phyloP scores from a whole-genome alignment of 495 filamentous ascomycete species.

The Neurospora intermedia region DNA sequence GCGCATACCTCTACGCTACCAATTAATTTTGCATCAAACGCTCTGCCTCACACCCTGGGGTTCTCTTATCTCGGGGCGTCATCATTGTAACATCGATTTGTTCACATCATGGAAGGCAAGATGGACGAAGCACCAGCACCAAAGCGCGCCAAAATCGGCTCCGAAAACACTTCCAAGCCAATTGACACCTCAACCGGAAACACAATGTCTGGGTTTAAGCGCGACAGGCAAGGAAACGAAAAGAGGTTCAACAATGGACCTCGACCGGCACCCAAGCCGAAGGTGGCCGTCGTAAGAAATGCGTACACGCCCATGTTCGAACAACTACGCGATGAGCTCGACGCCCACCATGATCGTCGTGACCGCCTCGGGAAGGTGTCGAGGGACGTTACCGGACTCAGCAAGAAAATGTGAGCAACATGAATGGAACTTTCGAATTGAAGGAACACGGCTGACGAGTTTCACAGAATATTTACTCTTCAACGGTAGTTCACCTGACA shows the following conservation, averaged over 20 bases:
- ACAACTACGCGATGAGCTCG: conserved; percentile 73
- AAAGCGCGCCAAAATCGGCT: not conserved
- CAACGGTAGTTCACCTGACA: conserved; percentile 53
- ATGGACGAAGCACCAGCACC: not conserved
- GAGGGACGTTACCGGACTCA: conserved; percentile 81
- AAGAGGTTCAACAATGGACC: conserved; percentile 21
- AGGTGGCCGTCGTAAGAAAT: conserved; percentile 21
- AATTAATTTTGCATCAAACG: not conserved
- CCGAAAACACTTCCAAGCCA: not conserved
- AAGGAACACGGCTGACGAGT: conserved; percentile 2
- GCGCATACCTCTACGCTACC: not conserved
- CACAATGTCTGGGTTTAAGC: conserved; percentile 41
- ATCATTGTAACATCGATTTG: conserved; percentile 1
- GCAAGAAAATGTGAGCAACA: conserved; percentile 85
- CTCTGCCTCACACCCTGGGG: conserved; percentile 5
- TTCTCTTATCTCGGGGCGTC: conserved; percentile 4
- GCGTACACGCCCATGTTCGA: conserved; percentile 71
- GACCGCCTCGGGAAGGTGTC: conserved; percentile 82
- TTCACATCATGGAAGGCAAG: not conserved
- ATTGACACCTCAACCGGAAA: not conserved
- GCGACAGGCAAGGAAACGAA: conserved; percentile 49
- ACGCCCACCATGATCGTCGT: conserved; percentile 87
- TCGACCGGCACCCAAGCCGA: conserved; percentile 19
- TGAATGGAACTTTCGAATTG: not conserved
- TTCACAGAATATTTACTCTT: conserved; percentile 73